Percentiles rank a stretch among this genome's conserved stretches.
These are phyloP conservation scores for Scheffersomyces quercinus DNA, from an alignment of 1,139 yeast species.

Conservation along the genomic window DNA sequence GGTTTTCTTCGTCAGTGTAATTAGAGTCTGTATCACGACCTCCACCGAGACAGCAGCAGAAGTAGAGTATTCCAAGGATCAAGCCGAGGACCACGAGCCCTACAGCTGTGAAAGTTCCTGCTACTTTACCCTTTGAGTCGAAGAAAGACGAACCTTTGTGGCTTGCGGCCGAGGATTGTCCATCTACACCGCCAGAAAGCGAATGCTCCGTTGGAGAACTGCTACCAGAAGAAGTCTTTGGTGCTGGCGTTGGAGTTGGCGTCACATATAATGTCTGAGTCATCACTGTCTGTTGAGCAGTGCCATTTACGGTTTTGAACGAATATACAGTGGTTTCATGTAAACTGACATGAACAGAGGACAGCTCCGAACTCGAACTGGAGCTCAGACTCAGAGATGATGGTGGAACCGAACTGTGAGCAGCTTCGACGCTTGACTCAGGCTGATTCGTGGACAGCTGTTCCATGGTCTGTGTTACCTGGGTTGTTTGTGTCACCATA, in stretches of 20 bases:
- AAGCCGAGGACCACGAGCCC: conserved; percentile 54
- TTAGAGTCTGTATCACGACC: conserved; percentile 12
- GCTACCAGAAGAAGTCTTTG: too few relatives aligned
- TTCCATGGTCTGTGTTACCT: conserved; percentile 6
- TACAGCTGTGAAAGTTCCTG: conserved; percentile 72
- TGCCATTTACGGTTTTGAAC: conserved; percentile 27
- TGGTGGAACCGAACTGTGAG: conserved; percentile 1
- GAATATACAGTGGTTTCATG: conserved; percentile 22
- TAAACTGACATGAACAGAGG: conserved; percentile 15
- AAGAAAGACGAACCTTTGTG: conserved; percentile 38
- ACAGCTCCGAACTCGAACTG: conserved; percentile 7
- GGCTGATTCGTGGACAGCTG: conserved; percentile 2
- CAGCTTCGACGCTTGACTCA: background rate
- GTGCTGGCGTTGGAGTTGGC: conserved; percentile 3
- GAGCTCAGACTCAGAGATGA: conserved; percentile 4
- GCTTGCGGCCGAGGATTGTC: background rate
- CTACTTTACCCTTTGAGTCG: conserved; percentile 63
- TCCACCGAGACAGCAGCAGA: conserved; percentile 36
- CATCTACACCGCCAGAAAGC: conserved; percentile 3
- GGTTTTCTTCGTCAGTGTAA: conserved; percentile 43
- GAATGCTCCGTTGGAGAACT: background rate
- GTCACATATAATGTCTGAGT: conserved; percentile 12
- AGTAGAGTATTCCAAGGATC: conserved; percentile 32
- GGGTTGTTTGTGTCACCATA: conserved; percentile 6
- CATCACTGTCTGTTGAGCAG: conserved; percentile 16